Evolutionary conservation across 1,284 basidiomycete species (phyloP), one percentile per base, ranked within the genome.

Genomic region (Moniliophthora roreri): DNA sequence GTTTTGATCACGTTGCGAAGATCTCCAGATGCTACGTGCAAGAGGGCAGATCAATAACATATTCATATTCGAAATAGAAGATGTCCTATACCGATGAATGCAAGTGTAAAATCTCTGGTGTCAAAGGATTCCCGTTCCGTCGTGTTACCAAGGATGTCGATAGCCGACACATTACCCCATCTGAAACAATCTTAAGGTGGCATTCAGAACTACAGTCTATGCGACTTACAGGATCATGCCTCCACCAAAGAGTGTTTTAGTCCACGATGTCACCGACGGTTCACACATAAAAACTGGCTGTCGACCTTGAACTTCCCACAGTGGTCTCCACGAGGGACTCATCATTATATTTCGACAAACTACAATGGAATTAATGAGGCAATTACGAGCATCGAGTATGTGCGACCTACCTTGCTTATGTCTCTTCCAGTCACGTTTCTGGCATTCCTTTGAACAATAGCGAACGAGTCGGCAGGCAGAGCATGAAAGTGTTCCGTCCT

Each of bases 371-470:
- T 32, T 32, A 11, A 32, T 32, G 11, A 6, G 28, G 6, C 11
- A 32, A 32, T n/a, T 11, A 11, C 28, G 11, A 32, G 28, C 7
- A 32, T 11, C n/a, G n/a, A n/a, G n/a, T n/a, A n/a, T n/a, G n/a
- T n/a, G n/a, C n/a, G n/a, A n/a, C n/a, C 13, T 24, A 46, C 44
- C 44, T 8, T 15, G 44, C 18, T 46, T 46, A 28, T 46, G 44
- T 18, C 5, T 18, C 24, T 24, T n/a, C 44, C 44, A 46, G 18
- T 46, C 24, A 11, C 16, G 24, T 15, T 46, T 46, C 24, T 46
- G 44, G 18, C 44, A 46, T 4, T 28, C 21, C 20, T 46, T 24
- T 7, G 44, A 46, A 15, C 44, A 46, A 28, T 46, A 46, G 32
- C 44, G 9, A n/a, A 46, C 44, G 5, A 46, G 44, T 5, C 44